Percentiles rank a stretch among this genome's conserved stretches.
Conservation (phyloP, 225 moss, liverwort and hornwort species). For the Polytrichum formosum region DNA sequence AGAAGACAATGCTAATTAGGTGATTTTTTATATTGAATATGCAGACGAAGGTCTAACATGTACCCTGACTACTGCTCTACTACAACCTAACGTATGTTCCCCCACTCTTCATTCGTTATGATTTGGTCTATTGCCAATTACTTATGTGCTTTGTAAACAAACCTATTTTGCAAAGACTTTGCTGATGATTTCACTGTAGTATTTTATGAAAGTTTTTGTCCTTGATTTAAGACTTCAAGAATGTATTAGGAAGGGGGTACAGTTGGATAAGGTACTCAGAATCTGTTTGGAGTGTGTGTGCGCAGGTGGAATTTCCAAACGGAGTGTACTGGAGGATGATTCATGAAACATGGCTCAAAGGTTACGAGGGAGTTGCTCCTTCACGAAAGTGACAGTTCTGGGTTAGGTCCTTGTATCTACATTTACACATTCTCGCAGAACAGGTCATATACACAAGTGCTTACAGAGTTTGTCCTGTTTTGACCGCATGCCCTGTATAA, state of each 20-base stretch:
- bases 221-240: no score
- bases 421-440: background rate
- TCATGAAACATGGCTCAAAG: constrained; percentile 12
- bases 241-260: no score
- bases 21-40: background rate
- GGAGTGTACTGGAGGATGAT: constrained; percentile 12
- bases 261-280: background rate
- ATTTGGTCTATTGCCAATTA: no score
- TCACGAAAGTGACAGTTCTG: background rate
- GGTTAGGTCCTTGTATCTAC: background rate
- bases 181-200: no score
- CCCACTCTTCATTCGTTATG: no score
- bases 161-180: no score
- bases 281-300: background rate
- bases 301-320: constrained; percentile 4
- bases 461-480: background rate
- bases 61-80: constrained; percentile 32
- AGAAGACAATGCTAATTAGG: no score
- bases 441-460: background rate
- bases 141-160: no score
- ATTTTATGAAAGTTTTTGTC: no score
- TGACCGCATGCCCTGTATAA: background rate
- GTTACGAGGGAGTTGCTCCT: constrained; percentile 2
- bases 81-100: constrained; percentile 37
- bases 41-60: constrained; percentile 40